phyloP scores from a whole-genome alignment of 2,329 filamentous ascomycete genomes.

The Aspergillus novoparasiticus region DNA sequence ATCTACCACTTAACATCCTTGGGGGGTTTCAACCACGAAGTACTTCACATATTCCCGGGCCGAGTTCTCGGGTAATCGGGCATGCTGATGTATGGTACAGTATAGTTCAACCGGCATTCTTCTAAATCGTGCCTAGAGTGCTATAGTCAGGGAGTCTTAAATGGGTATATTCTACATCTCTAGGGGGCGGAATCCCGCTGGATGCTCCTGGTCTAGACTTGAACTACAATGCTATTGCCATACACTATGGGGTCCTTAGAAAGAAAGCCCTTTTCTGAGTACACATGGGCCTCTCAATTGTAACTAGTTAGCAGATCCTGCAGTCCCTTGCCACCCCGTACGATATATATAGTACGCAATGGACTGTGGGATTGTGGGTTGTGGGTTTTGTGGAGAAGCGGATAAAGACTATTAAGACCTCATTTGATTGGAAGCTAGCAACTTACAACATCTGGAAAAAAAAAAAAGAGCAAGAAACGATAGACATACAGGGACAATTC shows the following conservation, averaged over 20 bases:
- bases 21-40: background rate
- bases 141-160: background rate
- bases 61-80: background rate
- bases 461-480: background rate
- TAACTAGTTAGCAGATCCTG: background rate
- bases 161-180: background rate
- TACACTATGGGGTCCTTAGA: background rate
- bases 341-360: background rate
- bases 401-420: slow-evolving; percentile 1
- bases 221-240: background rate
- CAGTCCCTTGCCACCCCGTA: background rate
- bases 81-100: background rate
- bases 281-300: background rate
- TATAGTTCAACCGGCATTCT: background rate
- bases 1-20: background rate
- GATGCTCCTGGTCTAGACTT: background rate
- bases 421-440: background rate
- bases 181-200: background rate
- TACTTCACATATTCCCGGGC: background rate
- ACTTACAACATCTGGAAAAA: too few relatives aligned
- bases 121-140: background rate
- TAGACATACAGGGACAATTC: background rate
- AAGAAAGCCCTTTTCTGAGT: background rate
- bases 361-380: background rate
- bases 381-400: slow-evolving; percentile 1